Percentiles rank a stretch among this genome's conserved stretches.
phyloP scores from a whole-genome alignment of 768 basidiomycete genomes.

The Dendrothele bispora region DNA sequence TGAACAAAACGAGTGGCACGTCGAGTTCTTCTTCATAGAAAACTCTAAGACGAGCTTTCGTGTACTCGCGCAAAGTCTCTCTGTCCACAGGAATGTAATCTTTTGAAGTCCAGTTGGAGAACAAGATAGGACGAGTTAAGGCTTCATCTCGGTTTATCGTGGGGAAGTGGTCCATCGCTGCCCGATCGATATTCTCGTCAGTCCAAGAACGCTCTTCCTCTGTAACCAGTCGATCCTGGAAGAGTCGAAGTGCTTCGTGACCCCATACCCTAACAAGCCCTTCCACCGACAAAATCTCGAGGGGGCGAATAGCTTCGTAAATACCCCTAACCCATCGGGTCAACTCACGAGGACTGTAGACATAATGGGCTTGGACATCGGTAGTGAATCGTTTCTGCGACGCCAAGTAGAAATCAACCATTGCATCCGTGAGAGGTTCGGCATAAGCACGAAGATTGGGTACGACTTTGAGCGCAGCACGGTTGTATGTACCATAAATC shows the following conservation, averaged over 20 bases:
- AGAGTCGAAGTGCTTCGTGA: slow-evolving; percentile 94
- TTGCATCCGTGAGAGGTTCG: slow-evolving; percentile 93
- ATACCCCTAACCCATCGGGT: slow-evolving; percentile 97
- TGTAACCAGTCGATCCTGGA: slow-evolving; percentile 94
- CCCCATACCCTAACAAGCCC: slow-evolving; percentile 97
- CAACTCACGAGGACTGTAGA: slow-evolving; percentile 98
- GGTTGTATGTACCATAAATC: slow-evolving; percentile 97
- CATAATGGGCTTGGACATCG: slow-evolving; percentile 97
- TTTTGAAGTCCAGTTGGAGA: slow-evolving; percentile 99
- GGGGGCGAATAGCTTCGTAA: slow-evolving; percentile 92
- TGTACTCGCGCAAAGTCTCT: slow-evolving; percentile 91
- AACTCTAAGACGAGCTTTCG: slow-evolving; percentile 93
- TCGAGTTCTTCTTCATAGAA: slow-evolving; percentile 99
- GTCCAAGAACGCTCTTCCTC: slow-evolving; percentile 96
- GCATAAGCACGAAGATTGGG: slow-evolving; percentile 92
- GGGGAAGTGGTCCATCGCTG: slow-evolving; percentile 89
- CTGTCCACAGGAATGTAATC: slow-evolving; percentile 95
- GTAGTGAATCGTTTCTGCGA: slow-evolving; percentile 95
- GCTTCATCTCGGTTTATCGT: slow-evolving; percentile 88
- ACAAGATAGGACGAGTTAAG: slow-evolving; percentile 85
- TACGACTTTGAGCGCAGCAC: slow-evolving; percentile 92
- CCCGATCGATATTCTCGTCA: slow-evolving; percentile 83
- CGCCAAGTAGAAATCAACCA: slow-evolving; percentile 93
- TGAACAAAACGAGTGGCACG: slow-evolving; percentile 96
- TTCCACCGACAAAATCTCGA: slow-evolving; percentile 92